Conservation (phyloP, 1,139 yeast species). For the Hansenula lynferdii region DNA sequence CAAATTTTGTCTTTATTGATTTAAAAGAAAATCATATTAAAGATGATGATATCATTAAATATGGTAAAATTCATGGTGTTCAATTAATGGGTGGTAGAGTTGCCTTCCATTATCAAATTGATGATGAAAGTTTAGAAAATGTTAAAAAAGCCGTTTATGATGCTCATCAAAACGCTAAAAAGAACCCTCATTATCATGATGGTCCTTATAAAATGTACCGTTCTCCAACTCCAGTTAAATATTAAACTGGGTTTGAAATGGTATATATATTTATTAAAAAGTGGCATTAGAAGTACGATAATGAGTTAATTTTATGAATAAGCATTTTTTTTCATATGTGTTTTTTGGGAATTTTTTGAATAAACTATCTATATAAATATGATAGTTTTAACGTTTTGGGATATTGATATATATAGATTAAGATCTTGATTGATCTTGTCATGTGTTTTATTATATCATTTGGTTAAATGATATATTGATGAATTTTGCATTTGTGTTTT, state of each 20-base stretch:
- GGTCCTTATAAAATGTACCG: slow-evolving; percentile 39
- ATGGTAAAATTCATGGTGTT: slow-evolving; percentile 58
- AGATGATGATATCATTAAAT: slow-evolving; percentile 47
- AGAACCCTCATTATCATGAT: slow-evolving; percentile 33
- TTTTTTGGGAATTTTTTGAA: slow-evolving; percentile 2
- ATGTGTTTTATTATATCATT: too few relatives aligned
- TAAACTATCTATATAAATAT: neutral
- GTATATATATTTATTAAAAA: slow-evolving; percentile 7
- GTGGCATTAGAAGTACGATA: slow-evolving; percentile 21
- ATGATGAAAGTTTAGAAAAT: slow-evolving; percentile 59
- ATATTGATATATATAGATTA: too few relatives aligned
- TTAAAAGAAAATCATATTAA: slow-evolving; percentile 53
- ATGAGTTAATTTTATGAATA: slow-evolving; percentile 6
- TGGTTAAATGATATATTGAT: too few relatives aligned
- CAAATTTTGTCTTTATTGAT: slow-evolving; percentile 84
- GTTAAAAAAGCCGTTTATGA: slow-evolving; percentile 58
- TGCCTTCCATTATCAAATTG: slow-evolving; percentile 82
- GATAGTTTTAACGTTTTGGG: neutral
- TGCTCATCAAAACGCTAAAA: slow-evolving; percentile 45
- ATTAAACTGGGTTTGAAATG: slow-evolving; percentile 9
- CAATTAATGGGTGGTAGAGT: slow-evolving; percentile 71
- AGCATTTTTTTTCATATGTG: slow-evolving; percentile 2
- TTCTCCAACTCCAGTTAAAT: slow-evolving; percentile 26
- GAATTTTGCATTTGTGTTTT: neutral
- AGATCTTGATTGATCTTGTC: too few relatives aligned